Conservation (phyloP, 768 basidiomycete genomes). For the Cystobasidium onofrii region DNA sequence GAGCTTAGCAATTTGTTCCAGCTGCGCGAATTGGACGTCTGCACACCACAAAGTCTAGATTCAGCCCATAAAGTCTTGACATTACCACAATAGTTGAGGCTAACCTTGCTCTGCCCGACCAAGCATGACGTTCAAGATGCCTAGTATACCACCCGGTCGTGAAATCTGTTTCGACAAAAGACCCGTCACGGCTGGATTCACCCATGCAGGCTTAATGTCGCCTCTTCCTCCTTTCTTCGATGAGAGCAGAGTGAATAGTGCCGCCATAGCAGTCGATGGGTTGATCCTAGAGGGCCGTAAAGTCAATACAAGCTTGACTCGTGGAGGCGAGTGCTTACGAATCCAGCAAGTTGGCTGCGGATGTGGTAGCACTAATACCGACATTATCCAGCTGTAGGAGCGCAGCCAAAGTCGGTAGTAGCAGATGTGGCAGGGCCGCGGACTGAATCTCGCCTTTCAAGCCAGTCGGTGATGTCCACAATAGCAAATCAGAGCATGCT, state of each 20-base stretch:
- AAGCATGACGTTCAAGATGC: conserved; percentile 21
- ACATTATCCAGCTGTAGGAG: conserved; percentile 5
- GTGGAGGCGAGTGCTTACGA: too few species aligned
- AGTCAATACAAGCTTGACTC: not conserved
- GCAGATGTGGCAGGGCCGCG: not conserved
- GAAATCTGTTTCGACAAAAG: conserved; percentile 14
- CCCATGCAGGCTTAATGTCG: conserved; percentile 6
- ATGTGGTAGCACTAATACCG: not conserved
- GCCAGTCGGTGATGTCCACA: not conserved
- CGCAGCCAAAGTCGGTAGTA: conserved; percentile 4
- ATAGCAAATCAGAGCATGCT: not conserved
- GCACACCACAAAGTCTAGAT: not conserved
- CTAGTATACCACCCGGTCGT: conserved; percentile 13
- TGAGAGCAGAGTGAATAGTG: conserved; percentile 8
- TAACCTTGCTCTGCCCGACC: conserved; percentile 16
- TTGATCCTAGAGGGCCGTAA: not conserved
- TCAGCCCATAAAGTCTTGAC: too few species aligned
- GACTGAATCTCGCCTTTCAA: conserved; percentile 4
- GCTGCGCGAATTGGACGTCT: conserved; percentile 58
- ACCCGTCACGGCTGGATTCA: not conserved
- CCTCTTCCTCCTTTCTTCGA: not conserved
- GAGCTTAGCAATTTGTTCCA: conserved; percentile 63
- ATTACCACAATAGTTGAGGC: too few species aligned
- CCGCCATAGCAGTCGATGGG: conserved; percentile 17
- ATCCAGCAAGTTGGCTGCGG: not conserved